Evolutionary conservation across 139 green algal genomes (phyloP), one percentile per base, ranked within the genome.

Genomic region (Deuterostichococcus epilithicus): DNA sequence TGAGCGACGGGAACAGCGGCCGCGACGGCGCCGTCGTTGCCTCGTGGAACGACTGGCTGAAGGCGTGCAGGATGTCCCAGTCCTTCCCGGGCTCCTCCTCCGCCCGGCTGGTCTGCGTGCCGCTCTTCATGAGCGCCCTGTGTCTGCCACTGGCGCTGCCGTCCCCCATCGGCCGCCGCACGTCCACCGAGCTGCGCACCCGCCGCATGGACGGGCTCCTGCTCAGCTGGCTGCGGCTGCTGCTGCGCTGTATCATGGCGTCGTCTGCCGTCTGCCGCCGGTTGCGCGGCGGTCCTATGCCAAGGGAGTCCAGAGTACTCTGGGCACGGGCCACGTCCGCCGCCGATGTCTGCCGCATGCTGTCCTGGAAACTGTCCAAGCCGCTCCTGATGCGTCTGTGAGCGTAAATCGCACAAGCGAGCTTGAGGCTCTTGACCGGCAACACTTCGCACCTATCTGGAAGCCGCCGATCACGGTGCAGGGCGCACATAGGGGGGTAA

Each of bases 81-180:
- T 52, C 36, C 36, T 73, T 79, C 65, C 38, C 70, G 28, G 70
- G 60, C 33, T 79, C 65, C 35, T 39, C 59, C 5, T 45, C 74
- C 63, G 74, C 70, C 18, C 52, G 47, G 37, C 60, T 67, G 38
- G 42, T 73, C 52, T 63, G 52, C 52, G 52, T 63, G 52, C 52
- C 52, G 52, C 52, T 63, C 52, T 63, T 63, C 18, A 23, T 28
- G 10, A 63, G 52, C 52, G 52, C 8, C 52, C 20, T 13, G 10
- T 63, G 10, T 20, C 5, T 25, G 52, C 18, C 18, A 20, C 52
- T 63, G 52, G 3, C 28, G 52, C 52, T 63, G 52, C 18, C 52
- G 52, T 20, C 28, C 18, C 10, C 52, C 13, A 30, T 52, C 42
- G 42, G 52, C 52, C 52, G 52, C 52, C 52, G 52, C 52, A 63